A percentile compares a stretch with the other conserved stretches of the same genome.
Conservation (phyloP, 345 rosid species). For the Schrenkiella parvula region DNA sequence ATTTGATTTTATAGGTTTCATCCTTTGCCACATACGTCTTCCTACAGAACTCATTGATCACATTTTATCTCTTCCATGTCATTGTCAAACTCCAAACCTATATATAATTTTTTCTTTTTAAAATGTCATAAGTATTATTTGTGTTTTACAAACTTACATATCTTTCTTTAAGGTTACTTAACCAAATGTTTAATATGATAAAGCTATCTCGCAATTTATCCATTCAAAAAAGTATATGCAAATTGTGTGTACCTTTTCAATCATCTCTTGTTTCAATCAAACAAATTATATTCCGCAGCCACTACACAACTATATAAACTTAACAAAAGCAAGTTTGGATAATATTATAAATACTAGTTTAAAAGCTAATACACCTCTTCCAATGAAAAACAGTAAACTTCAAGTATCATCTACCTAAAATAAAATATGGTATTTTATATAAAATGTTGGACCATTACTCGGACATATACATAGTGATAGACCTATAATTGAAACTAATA, state of each 20-base stretch:
- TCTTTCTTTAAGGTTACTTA: too few relatives aligned
- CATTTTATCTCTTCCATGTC: neutral
- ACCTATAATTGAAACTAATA: constrained; percentile 18
- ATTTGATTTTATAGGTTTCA: neutral
- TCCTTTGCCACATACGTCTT: neutral
- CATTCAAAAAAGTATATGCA: too few relatives aligned
- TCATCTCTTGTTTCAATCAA: too few relatives aligned
- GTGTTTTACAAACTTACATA: too few relatives aligned
- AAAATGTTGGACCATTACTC: neutral
- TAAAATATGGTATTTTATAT: neutral
- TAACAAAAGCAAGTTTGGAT: neutral
- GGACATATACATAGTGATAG: neutral
- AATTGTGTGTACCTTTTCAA: neutral
- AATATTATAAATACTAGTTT: neutral
- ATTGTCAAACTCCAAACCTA: neutral
- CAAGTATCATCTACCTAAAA: neutral
- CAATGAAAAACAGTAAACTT: neutral
- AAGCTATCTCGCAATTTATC: too few relatives aligned
- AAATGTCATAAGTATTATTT: too few relatives aligned
- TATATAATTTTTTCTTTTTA: neutral
- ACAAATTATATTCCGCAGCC: neutral
- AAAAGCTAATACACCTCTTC: neutral
- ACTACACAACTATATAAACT: neutral
- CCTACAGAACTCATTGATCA: neutral
- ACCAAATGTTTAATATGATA: too few relatives aligned